These are phyloP conservation scores for Mimosa bimucronata DNA, from an alignment of 306 rosid species.

Conservation along the genomic window DNA sequence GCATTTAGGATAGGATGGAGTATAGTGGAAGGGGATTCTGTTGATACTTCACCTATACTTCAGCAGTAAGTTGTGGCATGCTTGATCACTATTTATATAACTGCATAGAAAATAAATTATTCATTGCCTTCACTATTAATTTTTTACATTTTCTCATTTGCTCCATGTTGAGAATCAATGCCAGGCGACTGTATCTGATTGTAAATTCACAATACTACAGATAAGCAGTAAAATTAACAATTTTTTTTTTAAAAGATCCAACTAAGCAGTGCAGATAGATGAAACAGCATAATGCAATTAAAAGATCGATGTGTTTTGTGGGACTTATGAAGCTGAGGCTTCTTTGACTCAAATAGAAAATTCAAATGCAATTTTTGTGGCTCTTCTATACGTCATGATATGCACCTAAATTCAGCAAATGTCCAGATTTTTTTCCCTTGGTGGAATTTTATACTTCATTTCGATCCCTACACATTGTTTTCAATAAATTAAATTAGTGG, in stretches of 20 bases:
- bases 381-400: not conserved
- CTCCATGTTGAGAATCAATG: not conserved
- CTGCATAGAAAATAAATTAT: not conserved
- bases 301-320: not conserved
- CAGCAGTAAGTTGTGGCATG: constrained; percentile 6
- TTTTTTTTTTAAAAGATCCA: not conserved
- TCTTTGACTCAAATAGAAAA: not conserved
- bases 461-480: not conserved
- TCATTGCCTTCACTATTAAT: not conserved
- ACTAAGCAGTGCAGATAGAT: not conserved
- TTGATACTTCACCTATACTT: not conserved
- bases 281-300: not conserved
- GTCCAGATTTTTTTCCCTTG: not conserved
- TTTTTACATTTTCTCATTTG: constrained; percentile 13
- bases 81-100: constrained; percentile 5
- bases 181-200: not conserved
- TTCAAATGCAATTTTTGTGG: not conserved
- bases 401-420: not conserved
- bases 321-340: not conserved
- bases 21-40: not conserved
- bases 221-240: not conserved
- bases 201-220: constrained; percentile 7
- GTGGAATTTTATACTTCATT: not conserved
- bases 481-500: not conserved
- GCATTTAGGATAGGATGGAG: not conserved